Conservation (phyloP, 2,329 filamentous ascomycete species). For the Geosmithia flava region DNA sequence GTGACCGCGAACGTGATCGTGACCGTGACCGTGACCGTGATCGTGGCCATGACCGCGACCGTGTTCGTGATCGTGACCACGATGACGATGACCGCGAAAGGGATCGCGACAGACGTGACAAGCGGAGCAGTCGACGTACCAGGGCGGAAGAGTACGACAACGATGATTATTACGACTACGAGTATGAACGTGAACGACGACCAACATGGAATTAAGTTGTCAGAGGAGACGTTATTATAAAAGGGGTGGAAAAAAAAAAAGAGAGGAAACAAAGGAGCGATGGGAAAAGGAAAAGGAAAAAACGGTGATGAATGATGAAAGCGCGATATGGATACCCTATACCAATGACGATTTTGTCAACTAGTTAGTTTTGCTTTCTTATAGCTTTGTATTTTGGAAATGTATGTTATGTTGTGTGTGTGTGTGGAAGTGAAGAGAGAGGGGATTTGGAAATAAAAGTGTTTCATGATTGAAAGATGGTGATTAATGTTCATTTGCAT, state of each 20-base stretch:
- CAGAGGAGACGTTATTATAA: neutral
- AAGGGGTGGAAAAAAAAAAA: neutral
- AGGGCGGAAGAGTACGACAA: slow-evolving; percentile 7
- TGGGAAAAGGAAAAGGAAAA: neutral
- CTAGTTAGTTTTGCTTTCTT: too few relatives aligned
- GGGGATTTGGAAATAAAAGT: too few relatives aligned
- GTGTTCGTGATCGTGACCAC: slow-evolving; percentile 15
- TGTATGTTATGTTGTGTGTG: too few relatives aligned
- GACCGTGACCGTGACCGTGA: slow-evolving; percentile 3
- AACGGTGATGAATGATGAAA: neutral
- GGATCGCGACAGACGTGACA: neutral
- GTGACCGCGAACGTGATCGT: slow-evolving; percentile 4
- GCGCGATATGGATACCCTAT: neutral
- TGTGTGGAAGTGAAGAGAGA: too few relatives aligned
- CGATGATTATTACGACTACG: neutral
- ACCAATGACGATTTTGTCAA: neutral
- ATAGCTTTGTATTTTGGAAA: neutral
- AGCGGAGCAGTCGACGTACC: neutral
- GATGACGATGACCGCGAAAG: slow-evolving; percentile 10
- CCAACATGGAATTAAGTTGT: neutral
- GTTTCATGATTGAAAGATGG: too few relatives aligned
- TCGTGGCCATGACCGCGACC: slow-evolving; percentile 2
- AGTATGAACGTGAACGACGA: neutral
- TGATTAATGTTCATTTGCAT: too few relatives aligned
- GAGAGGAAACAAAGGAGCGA: neutral